A percentile compares a stretch with the other conserved stretches of the same genome.
Evolutionary conservation across 306 rosid species (phyloP).

Genomic region (Herpetospermum pedunculosum): DNA sequence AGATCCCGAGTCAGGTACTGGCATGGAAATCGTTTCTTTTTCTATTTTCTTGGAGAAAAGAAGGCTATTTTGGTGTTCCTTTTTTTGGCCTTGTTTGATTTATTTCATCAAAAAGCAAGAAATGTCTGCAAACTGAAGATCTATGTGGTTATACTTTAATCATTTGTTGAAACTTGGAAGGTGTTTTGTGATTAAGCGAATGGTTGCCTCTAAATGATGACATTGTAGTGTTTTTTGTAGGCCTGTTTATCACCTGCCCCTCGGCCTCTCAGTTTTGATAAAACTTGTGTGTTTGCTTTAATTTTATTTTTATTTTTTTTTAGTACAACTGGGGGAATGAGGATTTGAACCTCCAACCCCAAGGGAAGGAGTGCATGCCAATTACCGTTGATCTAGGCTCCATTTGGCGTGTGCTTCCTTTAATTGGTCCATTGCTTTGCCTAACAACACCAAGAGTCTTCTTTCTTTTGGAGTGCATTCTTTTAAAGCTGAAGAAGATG

Average conservation of each 20-base stretch:
- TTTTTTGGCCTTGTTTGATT: neutral
- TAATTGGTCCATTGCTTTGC: neutral
- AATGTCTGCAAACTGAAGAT: neutral
- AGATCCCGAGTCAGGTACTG: conserved; percentile 92
- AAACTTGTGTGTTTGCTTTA: neutral
- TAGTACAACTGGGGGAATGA: no score
- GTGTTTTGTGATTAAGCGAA: neutral
- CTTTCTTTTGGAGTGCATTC: neutral
- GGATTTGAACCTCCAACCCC: no score
- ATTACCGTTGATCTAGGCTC: no score
- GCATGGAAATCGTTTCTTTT: conserved; percentile 4
- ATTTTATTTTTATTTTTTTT: no score
- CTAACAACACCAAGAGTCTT: neutral
- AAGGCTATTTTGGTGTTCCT: neutral
- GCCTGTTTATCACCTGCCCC: neutral
- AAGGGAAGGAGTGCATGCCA: no score
- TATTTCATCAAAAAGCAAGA: neutral
- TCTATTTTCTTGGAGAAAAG: neutral
- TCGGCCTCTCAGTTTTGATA: neutral
- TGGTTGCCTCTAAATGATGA: neutral
- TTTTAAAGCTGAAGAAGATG: neutral
- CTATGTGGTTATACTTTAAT: neutral
- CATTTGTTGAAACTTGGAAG: neutral
- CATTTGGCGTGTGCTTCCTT: neutral
- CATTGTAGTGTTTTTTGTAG: neutral